Conservation (phyloP, 116 monocot species). For the Zostera marina region DNA sequence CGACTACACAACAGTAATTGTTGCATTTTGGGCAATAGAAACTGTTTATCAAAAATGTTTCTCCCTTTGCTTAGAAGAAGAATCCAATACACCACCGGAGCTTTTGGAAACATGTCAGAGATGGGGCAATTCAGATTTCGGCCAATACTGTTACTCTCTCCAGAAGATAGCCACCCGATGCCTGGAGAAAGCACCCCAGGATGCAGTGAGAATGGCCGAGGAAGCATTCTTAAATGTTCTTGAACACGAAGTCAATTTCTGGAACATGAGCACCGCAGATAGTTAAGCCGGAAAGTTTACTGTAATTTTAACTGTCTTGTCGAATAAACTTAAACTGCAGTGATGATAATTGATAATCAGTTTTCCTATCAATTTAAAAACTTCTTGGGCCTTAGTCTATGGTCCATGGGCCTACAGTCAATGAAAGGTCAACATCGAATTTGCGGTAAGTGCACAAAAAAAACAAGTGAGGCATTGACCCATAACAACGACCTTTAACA, state of each 20-base stretch:
- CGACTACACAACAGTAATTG: slow-evolving; percentile 39
- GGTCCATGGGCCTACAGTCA: no score
- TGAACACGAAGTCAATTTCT: slow-evolving; percentile 56
- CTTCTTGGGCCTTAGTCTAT: no score
- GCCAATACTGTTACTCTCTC: slow-evolving; percentile 42
- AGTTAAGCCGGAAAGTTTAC: neutral
- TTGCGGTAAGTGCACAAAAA: no score
- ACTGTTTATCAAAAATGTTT: slow-evolving; percentile 85
- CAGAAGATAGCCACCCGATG: slow-evolving; percentile 52
- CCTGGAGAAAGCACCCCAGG: slow-evolving; percentile 31
- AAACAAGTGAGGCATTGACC: no score
- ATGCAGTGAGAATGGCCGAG: slow-evolving; percentile 38
- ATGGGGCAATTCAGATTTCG: slow-evolving; percentile 76
- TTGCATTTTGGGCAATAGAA: slow-evolving; percentile 88
- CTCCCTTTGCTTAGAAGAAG: slow-evolving; percentile 44
- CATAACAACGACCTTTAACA: no score
- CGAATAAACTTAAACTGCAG: neutral
- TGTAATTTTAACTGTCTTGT: neutral
- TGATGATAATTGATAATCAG: no score
- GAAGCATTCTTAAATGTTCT: slow-evolving; percentile 46
- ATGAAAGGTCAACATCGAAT: no score
- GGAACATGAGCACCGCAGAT: slow-evolving; percentile 74
- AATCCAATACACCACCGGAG: slow-evolving; percentile 45
- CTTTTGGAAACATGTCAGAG: slow-evolving; percentile 63
- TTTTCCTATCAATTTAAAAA: no score